Percentiles rank a stretch among this genome's conserved stretches.
Evolutionary conservation across 306 rosid species (phyloP).

Genomic region (Ceratonia siliqua): DNA sequence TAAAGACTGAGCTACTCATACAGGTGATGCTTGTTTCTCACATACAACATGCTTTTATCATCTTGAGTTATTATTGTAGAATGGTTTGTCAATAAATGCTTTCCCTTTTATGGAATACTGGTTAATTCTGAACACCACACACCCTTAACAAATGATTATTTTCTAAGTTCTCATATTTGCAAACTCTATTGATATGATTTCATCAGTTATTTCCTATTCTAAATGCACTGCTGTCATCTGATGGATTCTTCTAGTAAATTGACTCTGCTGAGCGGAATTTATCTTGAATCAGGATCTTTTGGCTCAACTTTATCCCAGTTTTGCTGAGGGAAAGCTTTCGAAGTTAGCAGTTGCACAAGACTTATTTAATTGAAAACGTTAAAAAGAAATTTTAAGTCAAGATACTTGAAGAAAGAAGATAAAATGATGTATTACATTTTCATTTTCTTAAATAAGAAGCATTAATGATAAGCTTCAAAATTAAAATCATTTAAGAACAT

Average conservation of each 20-base stretch:
- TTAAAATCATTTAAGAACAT: neutral
- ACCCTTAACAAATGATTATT: neutral
- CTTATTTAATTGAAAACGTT: neutral
- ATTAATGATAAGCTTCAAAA: neutral
- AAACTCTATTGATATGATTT: neutral
- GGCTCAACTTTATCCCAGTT: slow-evolving; percentile 4
- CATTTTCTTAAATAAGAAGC: neutral
- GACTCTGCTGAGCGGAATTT: neutral
- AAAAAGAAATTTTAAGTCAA: neutral
- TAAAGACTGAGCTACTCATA: slow-evolving; percentile 89
- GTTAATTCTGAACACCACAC: neutral
- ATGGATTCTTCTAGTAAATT: neutral
- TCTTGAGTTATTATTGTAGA: neutral
- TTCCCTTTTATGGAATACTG: neutral
- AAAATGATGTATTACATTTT: neutral
- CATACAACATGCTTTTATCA: neutral
- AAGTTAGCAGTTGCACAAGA: neutral
- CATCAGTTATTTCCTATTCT: neutral
- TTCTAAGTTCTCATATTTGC: neutral
- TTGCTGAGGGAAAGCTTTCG: neutral
- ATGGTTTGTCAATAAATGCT: neutral
- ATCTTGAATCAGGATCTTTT: neutral
- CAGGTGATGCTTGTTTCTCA: slow-evolving; percentile 74
- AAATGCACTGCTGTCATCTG: neutral
- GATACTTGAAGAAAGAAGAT: neutral